These are phyloP conservation scores for Amesomyces nigricolor DNA, from an alignment of 2,329 filamentous ascomycete genomes.

Conservation along the genomic window DNA sequence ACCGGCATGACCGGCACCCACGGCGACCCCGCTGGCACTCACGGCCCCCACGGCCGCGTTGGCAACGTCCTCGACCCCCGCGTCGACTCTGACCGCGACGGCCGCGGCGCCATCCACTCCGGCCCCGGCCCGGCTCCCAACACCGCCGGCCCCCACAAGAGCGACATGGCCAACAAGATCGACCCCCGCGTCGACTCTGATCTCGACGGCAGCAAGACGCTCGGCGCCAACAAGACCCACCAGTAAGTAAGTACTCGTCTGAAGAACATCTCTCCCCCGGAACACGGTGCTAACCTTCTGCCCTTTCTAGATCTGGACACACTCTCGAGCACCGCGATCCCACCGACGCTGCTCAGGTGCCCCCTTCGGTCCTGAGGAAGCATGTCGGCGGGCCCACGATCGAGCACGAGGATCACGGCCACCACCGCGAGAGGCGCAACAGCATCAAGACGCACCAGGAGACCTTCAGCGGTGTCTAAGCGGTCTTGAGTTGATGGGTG, in stretches of 20 bases:
- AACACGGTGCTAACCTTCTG: slow-evolving; percentile 1
- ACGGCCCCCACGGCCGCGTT: slow-evolving; percentile 36
- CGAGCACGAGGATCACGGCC: slow-evolving; percentile 39
- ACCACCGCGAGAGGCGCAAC: slow-evolving; percentile 44
- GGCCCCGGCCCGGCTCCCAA: slow-evolving; percentile 37
- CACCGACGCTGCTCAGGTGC: slow-evolving; percentile 52
- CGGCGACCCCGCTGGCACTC: slow-evolving; percentile 26
- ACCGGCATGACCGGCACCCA: slow-evolving; percentile 23
- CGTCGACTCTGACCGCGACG: slow-evolving; percentile 41
- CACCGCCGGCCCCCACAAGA: slow-evolving; percentile 49
- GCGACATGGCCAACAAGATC: slow-evolving; percentile 48
- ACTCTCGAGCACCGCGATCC: slow-evolving; percentile 36
- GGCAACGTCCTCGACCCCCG: slow-evolving; percentile 46
- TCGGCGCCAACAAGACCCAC: slow-evolving; percentile 49
- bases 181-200: slow-evolving; percentile 53
- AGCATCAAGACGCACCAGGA: slow-evolving; percentile 44
- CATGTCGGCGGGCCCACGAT: slow-evolving; percentile 42
- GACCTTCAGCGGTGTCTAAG: slow-evolving; percentile 41
- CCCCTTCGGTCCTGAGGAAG: slow-evolving; percentile 47
- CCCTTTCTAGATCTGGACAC: slow-evolving; percentile 12
- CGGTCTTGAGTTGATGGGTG: not conserved
- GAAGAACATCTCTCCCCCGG: not conserved
- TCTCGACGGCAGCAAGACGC: slow-evolving; percentile 48
- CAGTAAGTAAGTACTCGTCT: slow-evolving; percentile 36
- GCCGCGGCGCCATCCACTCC: slow-evolving; percentile 32